phyloP scores from a whole-genome alignment of 129 eudicot species.

The Daucus carota region DH1_v3.0 NC_030385.2:36362501-36363000 shows the following conservation, averaged over 20 bases:
- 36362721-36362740: not conserved
- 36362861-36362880: not conserved
- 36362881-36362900: not conserved
- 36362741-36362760: not conserved
- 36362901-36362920: not conserved
- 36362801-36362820: not conserved
- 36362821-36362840: not conserved
- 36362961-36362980: not conserved
- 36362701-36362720: not conserved
- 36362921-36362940: not conserved
- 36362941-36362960: not conserved
- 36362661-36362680: too few species aligned
- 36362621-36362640: not conserved
- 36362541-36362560: too few species aligned
- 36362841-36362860: not conserved
- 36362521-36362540: conserved; percentile 45
- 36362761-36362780: not conserved
- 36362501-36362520: conserved; percentile 94
- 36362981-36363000: too few species aligned
- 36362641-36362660: not conserved
- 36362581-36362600: not conserved
- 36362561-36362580: not conserved
- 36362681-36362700: too few species aligned
- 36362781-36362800: not conserved
- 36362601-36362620: not conserved